Evolutionary conservation across 495 filamentous ascomycete species (phyloP).

Genomic region (Trypethelium eluteriae): DNA sequence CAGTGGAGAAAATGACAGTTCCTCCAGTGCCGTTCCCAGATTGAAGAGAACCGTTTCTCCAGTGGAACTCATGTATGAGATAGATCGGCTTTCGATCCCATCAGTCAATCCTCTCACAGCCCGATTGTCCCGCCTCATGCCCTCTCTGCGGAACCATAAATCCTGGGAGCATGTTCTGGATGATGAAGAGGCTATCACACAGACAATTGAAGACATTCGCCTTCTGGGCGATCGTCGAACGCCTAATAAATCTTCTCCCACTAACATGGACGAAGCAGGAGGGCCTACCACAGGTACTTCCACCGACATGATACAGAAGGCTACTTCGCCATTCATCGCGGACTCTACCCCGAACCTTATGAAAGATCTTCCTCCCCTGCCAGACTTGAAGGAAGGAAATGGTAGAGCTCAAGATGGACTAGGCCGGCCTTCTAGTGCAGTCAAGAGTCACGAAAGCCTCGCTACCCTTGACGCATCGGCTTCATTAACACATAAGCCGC

Average conservation of each 20-base stretch:
- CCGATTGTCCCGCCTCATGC: slow-evolving; percentile 32
- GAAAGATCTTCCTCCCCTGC: slow-evolving; percentile 26
- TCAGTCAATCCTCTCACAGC: slow-evolving; percentile 33
- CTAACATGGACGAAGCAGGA: not conserved
- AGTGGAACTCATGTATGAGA: slow-evolving; percentile 30
- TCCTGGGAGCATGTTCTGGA: slow-evolving; percentile 23
- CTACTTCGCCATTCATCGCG: not conserved
- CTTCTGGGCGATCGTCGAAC: slow-evolving; percentile 23
- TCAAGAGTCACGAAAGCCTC: not conserved
- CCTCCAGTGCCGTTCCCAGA: not conserved
- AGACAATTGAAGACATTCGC: slow-evolving; percentile 26
- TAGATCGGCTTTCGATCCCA: slow-evolving; percentile 36
- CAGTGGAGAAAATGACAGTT: not conserved
- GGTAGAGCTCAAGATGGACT: not conserved
- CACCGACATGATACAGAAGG: not conserved
- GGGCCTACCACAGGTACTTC: not conserved
- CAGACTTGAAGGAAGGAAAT: slow-evolving; percentile 14
- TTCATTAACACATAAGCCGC: not conserved
- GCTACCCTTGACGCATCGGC: not conserved
- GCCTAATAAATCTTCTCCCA: not conserved
- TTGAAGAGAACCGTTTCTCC: slow-evolving; percentile 28
- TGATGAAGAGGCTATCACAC: slow-evolving; percentile 23
- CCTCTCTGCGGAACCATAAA: slow-evolving; percentile 27
- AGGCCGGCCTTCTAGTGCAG: not conserved
- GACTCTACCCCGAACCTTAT: slow-evolving; percentile 1